A percentile compares a stretch with the other conserved stretches of the same genome.
These are phyloP conservation scores for Didymella segeticola DNA, from an alignment of 2,329 filamentous ascomycete species.

Conservation along the genomic window DNA sequence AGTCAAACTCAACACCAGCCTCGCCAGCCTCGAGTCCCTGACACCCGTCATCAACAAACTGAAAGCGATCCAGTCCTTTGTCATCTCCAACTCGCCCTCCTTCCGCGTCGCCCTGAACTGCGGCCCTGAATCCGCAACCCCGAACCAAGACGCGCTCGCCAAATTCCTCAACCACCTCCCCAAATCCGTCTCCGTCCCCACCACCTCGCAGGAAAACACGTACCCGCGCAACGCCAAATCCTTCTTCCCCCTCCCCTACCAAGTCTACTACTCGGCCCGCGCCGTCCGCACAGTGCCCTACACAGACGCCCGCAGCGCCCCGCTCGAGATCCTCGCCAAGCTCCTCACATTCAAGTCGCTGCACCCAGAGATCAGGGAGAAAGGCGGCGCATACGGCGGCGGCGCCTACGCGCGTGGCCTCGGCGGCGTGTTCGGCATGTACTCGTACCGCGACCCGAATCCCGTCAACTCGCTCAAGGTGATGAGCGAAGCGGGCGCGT, in stretches of 20 bases:
- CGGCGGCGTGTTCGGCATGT: constrained; percentile 89
- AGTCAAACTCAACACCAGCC: constrained; percentile 79
- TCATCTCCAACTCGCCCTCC: constrained; percentile 69
- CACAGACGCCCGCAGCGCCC: constrained; percentile 73
- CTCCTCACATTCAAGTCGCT: constrained; percentile 95
- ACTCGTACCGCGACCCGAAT: constrained; percentile 96
- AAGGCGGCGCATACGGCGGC: constrained; percentile 94
- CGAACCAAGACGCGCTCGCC: constrained; percentile 74
- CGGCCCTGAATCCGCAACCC: constrained; percentile 71
- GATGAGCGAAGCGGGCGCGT: constrained; percentile 81
- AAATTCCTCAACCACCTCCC: constrained; percentile 73
- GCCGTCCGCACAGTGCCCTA: constrained; percentile 86
- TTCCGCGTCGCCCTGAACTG: constrained; percentile 88
- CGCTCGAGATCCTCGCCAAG: constrained; percentile 87
- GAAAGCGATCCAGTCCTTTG: constrained; percentile 82
- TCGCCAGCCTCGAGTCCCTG: constrained; percentile 78
- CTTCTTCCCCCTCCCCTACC: constrained; percentile 94
- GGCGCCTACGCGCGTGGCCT: constrained; percentile 83
- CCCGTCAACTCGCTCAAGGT: constrained; percentile 86
- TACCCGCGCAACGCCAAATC: constrained; percentile 65
- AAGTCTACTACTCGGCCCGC: constrained; percentile 92
- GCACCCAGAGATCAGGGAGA: constrained; percentile 96
- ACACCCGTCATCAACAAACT: constrained; percentile 81
- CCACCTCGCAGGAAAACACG: constrained; percentile 41
- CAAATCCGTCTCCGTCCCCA: constrained; percentile 35